phyloP scores from a whole-genome alignment of 805 yeast genomes.

The Clavispora fructus region DNA sequence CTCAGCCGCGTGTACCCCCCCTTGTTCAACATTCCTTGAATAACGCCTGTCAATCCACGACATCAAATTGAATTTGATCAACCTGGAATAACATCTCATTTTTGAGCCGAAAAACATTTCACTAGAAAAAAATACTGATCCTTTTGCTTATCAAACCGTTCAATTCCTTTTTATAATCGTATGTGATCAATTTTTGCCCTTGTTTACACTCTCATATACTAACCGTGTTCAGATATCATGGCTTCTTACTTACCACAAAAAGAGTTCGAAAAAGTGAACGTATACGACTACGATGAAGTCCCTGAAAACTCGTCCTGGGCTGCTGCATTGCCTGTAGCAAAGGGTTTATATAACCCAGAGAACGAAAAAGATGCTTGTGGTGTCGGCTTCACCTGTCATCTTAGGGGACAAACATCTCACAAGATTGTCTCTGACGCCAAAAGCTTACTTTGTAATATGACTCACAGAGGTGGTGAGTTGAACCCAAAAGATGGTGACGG shows the following conservation, averaged over 20 bases:
- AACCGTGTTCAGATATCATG: conserved; percentile 3
- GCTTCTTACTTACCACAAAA: conserved; percentile 34
- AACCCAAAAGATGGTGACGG: conserved; percentile 98
- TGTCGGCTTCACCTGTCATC: conserved; percentile 94
- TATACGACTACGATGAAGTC: conserved; percentile 67
- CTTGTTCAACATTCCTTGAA: background rate
- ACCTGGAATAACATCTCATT: background rate
- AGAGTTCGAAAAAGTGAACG: conserved; percentile 30
- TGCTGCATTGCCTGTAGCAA: conserved; percentile 72
- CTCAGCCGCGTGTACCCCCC: background rate
- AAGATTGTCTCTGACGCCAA: conserved; percentile 90
- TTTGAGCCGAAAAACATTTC: background rate
- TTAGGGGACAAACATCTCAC: conserved; percentile 83
- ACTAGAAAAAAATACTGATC: background rate
- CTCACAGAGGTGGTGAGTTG: conserved; percentile 98
- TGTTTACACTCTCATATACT: background rate
- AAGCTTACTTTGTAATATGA: conserved; percentile 89
- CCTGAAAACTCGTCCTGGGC: conserved; percentile 91
- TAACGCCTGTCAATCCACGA: background rate
- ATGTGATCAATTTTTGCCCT: background rate
- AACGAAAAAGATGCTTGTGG: conserved; percentile 97
- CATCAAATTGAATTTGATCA: background rate
- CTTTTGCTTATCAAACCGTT: background rate
- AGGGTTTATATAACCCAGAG: conserved; percentile 92
- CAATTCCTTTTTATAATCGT: background rate